Percentiles rank a stretch among this genome's conserved stretches.
Evolutionary conservation across 2,329 filamentous ascomycete species (phyloP).

Genomic region (Microdochium paspali): DNA sequence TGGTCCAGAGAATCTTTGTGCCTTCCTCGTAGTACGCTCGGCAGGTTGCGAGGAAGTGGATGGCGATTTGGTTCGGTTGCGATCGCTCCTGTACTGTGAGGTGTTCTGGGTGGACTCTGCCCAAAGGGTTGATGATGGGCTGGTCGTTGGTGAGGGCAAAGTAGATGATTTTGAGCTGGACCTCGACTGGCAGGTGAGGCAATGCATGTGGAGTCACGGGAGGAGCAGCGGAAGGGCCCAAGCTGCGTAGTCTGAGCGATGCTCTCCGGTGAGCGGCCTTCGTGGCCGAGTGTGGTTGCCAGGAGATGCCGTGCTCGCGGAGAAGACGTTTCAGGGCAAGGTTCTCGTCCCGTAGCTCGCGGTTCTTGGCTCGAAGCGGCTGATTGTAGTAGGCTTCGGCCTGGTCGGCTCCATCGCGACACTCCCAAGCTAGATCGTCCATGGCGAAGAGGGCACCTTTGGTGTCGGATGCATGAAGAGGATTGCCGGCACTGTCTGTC

Average conservation of each 20-base stretch:
- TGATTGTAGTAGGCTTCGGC: conserved; percentile 37
- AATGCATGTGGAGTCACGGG: conserved; percentile 10
- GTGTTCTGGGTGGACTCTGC: conserved; percentile 29
- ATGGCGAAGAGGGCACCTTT: background rate
- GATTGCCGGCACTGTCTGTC: too few species aligned
- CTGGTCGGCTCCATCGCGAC: conserved; percentile 41
- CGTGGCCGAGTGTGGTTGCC: conserved; percentile 29
- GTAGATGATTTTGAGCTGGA: conserved; percentile 40
- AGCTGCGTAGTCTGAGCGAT: background rate
- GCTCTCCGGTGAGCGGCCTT: conserved; percentile 6
- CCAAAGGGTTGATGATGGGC: conserved; percentile 46
- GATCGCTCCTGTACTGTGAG: conserved; percentile 31
- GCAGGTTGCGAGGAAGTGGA: conserved; percentile 43
- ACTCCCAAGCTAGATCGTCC: conserved; percentile 34
- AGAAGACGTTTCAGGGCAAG: conserved; percentile 38
- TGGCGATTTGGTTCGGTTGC: conserved; percentile 38
- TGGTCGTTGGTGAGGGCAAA: conserved; percentile 37
- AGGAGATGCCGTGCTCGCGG: conserved; percentile 41
- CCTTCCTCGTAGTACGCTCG: conserved; percentile 40
- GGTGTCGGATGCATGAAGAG: background rate
- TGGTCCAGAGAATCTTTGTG: conserved; percentile 37
- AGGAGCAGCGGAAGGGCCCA: conserved; percentile 5
- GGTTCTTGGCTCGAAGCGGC: conserved; percentile 36
- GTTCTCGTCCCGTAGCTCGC: conserved; percentile 37
- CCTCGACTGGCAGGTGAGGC: conserved; percentile 40